Percentiles rank a stretch among this genome's conserved stretches.
Evolutionary conservation across 2,329 filamentous ascomycete genomes (phyloP).

Genomic region (Talaromyces sp.): DNA sequence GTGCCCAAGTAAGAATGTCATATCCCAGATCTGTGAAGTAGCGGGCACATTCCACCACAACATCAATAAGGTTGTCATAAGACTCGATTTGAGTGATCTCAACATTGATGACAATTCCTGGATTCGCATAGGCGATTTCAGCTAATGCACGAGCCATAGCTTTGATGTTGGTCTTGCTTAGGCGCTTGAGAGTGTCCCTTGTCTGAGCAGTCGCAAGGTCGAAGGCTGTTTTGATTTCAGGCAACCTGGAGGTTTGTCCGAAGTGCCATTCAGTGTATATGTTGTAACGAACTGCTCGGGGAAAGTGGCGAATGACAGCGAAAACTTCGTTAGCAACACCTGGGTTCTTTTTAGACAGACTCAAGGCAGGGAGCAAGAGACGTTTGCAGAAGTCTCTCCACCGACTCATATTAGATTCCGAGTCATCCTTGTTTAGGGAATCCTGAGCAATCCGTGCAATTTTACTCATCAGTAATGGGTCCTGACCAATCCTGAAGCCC

Average conservation of each 20-base stretch:
- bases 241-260: constrained; percentile 68
- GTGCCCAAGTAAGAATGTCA: constrained; percentile 86
- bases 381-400: constrained; percentile 84
- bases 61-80: constrained; percentile 91
- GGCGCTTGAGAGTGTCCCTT: constrained; percentile 76
- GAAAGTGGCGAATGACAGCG: constrained; percentile 72
- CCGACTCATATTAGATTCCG: constrained; percentile 63
- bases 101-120: constrained; percentile 84
- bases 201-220: constrained; percentile 72
- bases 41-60: constrained; percentile 87
- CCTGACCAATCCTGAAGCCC: constrained; percentile 83
- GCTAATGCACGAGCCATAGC: constrained; percentile 83
- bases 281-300: constrained; percentile 70
- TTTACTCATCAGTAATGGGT: constrained; percentile 71
- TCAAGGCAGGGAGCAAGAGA: constrained; percentile 80
- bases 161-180: constrained; percentile 80
- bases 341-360: constrained; percentile 77
- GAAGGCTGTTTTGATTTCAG: constrained; percentile 74
- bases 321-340: constrained; percentile 82
- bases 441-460: constrained; percentile 77
- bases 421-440: constrained; percentile 66
- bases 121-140: constrained; percentile 86
- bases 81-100: constrained; percentile 87
- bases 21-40: constrained; percentile 92
- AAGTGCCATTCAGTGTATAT: constrained; percentile 94